Conservation (phyloP, 768 basidiomycete genomes). For the Boletus reticulatus region DNA sequence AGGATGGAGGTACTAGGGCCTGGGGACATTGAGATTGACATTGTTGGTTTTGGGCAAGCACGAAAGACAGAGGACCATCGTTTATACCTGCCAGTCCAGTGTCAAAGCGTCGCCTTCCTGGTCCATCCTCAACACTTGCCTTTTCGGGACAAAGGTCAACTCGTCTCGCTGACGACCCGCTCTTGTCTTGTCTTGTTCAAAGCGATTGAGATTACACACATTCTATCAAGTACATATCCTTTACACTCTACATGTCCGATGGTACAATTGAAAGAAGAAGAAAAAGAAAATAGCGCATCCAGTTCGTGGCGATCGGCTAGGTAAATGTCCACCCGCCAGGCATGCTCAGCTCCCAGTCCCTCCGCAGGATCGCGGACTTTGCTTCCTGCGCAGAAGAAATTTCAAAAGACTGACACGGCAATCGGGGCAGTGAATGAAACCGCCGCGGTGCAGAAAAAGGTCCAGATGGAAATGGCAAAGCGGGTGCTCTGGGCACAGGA, state of each 20-base stretch:
- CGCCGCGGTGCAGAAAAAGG: slow-evolving; percentile 18
- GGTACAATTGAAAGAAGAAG: slow-evolving; percentile 15
- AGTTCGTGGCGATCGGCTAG: slow-evolving; percentile 6
- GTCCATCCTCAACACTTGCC: slow-evolving; percentile 32
- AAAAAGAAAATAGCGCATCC: neutral
- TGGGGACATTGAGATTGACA: no score
- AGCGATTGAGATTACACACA: slow-evolving; percentile 10
- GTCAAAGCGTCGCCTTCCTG: slow-evolving; percentile 24
- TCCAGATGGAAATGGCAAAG: slow-evolving; percentile 8
- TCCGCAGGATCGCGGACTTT: slow-evolving; percentile 5
- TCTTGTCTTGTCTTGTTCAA: slow-evolving; percentile 24
- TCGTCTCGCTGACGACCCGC: slow-evolving; percentile 17
- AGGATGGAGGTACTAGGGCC: slow-evolving; percentile 20
- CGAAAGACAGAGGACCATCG: neutral
- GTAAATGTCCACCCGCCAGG: slow-evolving; percentile 40
- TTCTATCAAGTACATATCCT: neutral
- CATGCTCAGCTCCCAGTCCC: slow-evolving; percentile 36
- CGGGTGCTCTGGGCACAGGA: slow-evolving; percentile 2
- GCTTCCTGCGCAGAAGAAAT: slow-evolving; percentile 17
- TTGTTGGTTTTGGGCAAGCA: neutral
- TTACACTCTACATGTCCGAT: slow-evolving; percentile 20
- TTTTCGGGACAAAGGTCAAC: slow-evolving; percentile 31
- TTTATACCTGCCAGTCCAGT: slow-evolving; percentile 23
- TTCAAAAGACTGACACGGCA: slow-evolving; percentile 18
- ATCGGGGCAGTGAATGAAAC: slow-evolving; percentile 26